A percentile compares a stretch with the other conserved stretches of the same genome.
phyloP scores from a whole-genome alignment of 208 protist genomes.

The Angomonas desouzai region DNA sequence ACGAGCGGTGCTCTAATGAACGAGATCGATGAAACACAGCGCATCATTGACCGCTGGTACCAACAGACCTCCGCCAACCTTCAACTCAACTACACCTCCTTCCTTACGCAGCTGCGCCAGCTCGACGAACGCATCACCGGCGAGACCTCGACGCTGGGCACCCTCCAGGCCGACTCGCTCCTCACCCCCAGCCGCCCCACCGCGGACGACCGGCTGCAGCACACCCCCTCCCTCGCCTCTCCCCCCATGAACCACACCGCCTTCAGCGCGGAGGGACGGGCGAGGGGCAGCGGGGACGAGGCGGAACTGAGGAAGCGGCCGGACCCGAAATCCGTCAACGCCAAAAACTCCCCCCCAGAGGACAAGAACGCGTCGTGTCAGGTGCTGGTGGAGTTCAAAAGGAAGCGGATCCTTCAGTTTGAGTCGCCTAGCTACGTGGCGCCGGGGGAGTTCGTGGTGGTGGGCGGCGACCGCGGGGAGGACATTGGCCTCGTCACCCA shows the following conservation, averaged over 20 bases:
- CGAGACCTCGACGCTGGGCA: constrained; percentile 16
- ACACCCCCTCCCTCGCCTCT: constrained; percentile 56
- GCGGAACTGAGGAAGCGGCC: constrained; percentile 51
- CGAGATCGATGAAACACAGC: constrained; percentile 73
- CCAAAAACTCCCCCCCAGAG: constrained; percentile 38
- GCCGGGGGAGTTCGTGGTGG: constrained; percentile 84
- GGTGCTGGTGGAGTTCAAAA: constrained; percentile 89
- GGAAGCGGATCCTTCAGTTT: constrained; percentile 81
- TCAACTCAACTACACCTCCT: constrained; percentile 28
- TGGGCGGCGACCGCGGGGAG: constrained; percentile 90
- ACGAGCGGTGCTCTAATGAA: constrained; percentile 35
- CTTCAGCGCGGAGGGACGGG: constrained; percentile 50
- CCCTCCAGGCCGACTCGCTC: constrained; percentile 23
- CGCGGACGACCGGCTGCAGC: constrained; percentile 26
- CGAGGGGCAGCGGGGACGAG: constrained; percentile 27
- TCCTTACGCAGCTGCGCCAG: constrained; percentile 48
- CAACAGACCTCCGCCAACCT: constrained; percentile 37
- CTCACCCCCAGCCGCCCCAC: constrained; percentile 47
- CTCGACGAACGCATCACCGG: constrained; percentile 38
- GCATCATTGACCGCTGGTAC: constrained; percentile 55
- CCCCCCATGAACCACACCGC: constrained; percentile 38
- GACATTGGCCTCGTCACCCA: constrained; percentile 88
- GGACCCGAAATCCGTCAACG: constrained; percentile 36
- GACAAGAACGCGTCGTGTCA: constrained; percentile 73
- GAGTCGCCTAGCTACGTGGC: constrained; percentile 69